A percentile compares a stretch with the other conserved stretches of the same genome.
phyloP scores from a whole-genome alignment of 352 stramenopile genomes.

The Aphanomyces stellatus region DNA sequence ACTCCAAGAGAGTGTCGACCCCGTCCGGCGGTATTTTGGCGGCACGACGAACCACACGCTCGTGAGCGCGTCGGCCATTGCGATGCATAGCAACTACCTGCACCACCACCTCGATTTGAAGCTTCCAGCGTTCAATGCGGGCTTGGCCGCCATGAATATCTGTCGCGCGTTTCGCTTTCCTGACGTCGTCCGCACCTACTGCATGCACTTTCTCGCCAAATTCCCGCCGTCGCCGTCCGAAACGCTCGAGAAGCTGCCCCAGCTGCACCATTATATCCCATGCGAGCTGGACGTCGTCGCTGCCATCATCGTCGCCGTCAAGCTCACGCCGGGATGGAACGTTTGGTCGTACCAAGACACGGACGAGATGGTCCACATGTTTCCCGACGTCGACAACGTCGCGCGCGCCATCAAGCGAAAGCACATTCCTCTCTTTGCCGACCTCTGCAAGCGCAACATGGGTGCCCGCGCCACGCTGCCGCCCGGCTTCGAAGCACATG shows the following conservation, averaged over 20 bases:
- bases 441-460: background rate
- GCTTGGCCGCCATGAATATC: slow-evolving; percentile 44
- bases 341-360: slow-evolving; percentile 63
- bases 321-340: slow-evolving; percentile 68
- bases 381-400: background rate
- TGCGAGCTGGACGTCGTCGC: slow-evolving; percentile 48
- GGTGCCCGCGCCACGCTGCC: background rate
- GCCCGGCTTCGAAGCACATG: background rate
- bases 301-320: slow-evolving; percentile 52
- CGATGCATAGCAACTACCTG: slow-evolving; percentile 30
- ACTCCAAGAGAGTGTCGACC: background rate
- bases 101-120: slow-evolving; percentile 63
- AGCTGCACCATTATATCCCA: slow-evolving; percentile 21
- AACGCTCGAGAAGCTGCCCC: background rate
- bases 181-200: slow-evolving; percentile 47
- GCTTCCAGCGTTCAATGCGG: slow-evolving; percentile 59
- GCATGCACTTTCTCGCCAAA: slow-evolving; percentile 51
- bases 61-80: background rate
- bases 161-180: slow-evolving; percentile 51
- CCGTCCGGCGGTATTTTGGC: slow-evolving; percentile 1
- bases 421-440: background rate
- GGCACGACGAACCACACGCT: background rate
- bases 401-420: background rate
- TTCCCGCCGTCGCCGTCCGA: slow-evolving; percentile 25
- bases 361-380: background rate